Conservation (phyloP, 2,329 filamentous ascomycete genomes). For the Podosphaera xanthii region DNA sequence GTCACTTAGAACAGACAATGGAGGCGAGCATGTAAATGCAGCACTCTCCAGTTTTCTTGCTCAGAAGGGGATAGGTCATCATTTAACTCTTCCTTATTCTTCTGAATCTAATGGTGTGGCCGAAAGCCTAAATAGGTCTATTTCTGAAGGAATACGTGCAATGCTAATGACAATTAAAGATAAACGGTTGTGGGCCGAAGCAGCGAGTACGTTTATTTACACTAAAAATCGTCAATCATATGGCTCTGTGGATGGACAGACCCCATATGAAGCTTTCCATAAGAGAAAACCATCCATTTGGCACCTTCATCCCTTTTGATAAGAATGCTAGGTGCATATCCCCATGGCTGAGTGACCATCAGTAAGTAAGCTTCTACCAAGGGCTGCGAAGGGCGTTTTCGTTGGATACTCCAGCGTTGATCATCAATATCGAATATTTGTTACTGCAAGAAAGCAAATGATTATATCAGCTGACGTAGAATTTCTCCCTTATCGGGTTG, state of each 20-base stretch:
- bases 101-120: not conserved
- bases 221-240: constrained; percentile 1
- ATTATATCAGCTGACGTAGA: not conserved
- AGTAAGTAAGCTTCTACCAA: no score
- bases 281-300: not conserved
- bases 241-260: not conserved
- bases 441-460: not conserved
- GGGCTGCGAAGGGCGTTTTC: no score
- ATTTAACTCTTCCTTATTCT: not conserved
- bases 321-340: not conserved
- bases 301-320: not conserved
- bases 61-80: constrained; percentile 1
- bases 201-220: not conserved
- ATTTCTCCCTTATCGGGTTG: not conserved
- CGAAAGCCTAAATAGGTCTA: not conserved
- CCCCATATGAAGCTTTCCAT: not conserved
- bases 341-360: no score
- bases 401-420: no score
- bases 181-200: not conserved
- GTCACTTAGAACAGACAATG: not conserved
- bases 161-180: not conserved
- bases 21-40: not conserved
- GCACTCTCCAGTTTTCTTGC: not conserved
- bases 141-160: not conserved
- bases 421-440: no score